phyloP scores from a whole-genome alignment of 2,329 filamentous ascomycete species.

The Podosphaera aphanis region DNA sequence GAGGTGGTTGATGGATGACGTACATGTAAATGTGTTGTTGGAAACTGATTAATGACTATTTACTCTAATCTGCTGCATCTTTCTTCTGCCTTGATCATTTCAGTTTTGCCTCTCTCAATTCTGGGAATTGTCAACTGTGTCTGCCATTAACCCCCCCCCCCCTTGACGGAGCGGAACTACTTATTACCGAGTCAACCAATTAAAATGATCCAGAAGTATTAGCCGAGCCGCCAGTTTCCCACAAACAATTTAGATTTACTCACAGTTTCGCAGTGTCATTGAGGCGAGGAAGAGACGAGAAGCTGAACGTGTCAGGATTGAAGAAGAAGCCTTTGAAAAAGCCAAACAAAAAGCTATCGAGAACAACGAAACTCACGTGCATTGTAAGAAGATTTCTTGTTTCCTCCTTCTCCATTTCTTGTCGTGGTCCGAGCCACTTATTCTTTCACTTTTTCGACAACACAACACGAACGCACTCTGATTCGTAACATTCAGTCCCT shows the following conservation, averaged over 20 bases:
- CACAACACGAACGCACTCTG: background rate
- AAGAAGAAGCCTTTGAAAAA: background rate
- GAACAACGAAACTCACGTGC: background rate
- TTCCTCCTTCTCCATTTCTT: too few relatives aligned
- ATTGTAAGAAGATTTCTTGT: background rate
- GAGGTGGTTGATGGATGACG: too few relatives aligned
- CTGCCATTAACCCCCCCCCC: too few relatives aligned
- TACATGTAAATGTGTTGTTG: too few relatives aligned
- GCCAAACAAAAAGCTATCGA: background rate
- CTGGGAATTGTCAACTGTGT: too few relatives aligned
- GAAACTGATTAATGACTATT: too few relatives aligned
- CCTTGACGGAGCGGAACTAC: background rate
- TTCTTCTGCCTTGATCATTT: too few relatives aligned
- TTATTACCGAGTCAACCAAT: background rate
- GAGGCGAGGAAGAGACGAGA: background rate
- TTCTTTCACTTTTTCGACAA: too few relatives aligned
- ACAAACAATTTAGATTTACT: background rate
- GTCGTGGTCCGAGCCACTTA: too few relatives aligned
- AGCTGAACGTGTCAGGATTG: background rate
- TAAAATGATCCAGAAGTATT: background rate
- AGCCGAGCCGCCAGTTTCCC: background rate
- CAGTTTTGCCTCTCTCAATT: too few relatives aligned
- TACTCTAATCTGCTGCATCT: too few relatives aligned
- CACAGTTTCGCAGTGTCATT: background rate
- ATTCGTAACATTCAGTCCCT: background rate